Conservation (phyloP, 2,329 filamentous ascomycete genomes). For the Claviceps purpurea region DNA sequence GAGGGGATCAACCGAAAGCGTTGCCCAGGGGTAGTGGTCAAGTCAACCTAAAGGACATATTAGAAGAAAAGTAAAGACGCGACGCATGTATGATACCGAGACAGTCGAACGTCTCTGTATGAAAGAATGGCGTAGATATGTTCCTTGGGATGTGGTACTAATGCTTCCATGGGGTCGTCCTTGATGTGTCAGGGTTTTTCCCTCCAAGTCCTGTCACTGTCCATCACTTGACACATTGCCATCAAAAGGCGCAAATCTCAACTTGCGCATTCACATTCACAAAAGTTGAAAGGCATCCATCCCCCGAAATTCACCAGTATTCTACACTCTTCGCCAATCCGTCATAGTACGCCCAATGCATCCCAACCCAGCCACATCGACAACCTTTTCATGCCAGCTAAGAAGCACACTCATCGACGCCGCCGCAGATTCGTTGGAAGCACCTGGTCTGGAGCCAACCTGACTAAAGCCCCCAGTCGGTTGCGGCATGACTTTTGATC, state of each 20-base stretch:
- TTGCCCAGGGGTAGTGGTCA: constrained; percentile 73
- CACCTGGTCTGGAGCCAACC: constrained; percentile 42
- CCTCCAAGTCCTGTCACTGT: no score
- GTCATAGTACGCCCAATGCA: constrained; percentile 93
- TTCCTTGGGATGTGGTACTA: neutral
- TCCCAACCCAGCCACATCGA: constrained; percentile 82
- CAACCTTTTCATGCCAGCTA: constrained; percentile 98
- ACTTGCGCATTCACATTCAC: neutral
- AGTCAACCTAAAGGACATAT: constrained; percentile 75
- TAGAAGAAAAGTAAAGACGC: constrained; percentile 30
- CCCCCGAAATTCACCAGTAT: neutral
- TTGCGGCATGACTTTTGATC: constrained; percentile 49
- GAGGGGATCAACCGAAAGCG: constrained; percentile 64
- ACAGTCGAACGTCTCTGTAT: neutral
- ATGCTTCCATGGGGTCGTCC: neutral
- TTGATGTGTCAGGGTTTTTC: no score
- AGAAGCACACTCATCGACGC: constrained; percentile 92
- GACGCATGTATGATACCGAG: neutral
- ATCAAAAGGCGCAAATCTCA: neutral
- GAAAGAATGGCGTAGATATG: neutral
- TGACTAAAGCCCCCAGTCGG: constrained; percentile 75
- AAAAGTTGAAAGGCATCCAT: neutral
- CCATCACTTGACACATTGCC: neutral
- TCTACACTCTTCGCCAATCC: constrained; percentile 66
- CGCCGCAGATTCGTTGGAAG: constrained; percentile 53